A percentile compares a stretch with the other conserved stretches of the same genome.
phyloP scores from a whole-genome alignment of 2,329 filamentous ascomycete species.

The Byssochlamys sp. region DNA sequence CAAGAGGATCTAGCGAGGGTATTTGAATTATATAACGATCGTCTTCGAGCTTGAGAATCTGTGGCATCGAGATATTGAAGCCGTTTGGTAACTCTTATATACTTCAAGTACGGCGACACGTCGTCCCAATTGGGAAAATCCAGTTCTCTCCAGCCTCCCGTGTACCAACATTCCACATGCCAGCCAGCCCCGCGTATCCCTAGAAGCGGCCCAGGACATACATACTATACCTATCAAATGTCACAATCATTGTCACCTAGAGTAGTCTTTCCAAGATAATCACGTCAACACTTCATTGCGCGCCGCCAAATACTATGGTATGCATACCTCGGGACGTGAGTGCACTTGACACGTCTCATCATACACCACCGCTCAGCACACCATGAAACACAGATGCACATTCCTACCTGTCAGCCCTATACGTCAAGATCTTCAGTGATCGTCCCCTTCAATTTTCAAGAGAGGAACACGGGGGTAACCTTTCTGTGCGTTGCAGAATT shows the following conservation, averaged over 20 bases:
- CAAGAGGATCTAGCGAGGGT: not conserved
- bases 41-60: not conserved
- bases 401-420: not conserved
- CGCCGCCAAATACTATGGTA: not conserved
- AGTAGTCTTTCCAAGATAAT: not conserved
- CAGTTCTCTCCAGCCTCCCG: not conserved
- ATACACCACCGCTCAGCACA: not conserved
- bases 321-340: not conserved
- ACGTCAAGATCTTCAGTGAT: not conserved
- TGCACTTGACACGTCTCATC: not conserved
- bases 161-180: constrained; percentile 13
- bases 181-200: constrained; percentile 3
- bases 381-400: not conserved
- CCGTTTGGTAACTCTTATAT: not conserved
- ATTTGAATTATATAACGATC: not conserved
- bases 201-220: not conserved
- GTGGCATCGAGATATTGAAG: not conserved
- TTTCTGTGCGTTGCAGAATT: not conserved
- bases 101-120: not conserved
- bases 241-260: not conserved
- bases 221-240: not conserved
- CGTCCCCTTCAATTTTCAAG: not conserved
- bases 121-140: not conserved
- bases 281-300: not conserved
- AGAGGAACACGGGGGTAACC: not conserved